These are phyloP conservation scores for Gonapodya prolifera DNA, from an alignment of 192 early-diverging fungal species.

Conservation along the genomic window DNA sequence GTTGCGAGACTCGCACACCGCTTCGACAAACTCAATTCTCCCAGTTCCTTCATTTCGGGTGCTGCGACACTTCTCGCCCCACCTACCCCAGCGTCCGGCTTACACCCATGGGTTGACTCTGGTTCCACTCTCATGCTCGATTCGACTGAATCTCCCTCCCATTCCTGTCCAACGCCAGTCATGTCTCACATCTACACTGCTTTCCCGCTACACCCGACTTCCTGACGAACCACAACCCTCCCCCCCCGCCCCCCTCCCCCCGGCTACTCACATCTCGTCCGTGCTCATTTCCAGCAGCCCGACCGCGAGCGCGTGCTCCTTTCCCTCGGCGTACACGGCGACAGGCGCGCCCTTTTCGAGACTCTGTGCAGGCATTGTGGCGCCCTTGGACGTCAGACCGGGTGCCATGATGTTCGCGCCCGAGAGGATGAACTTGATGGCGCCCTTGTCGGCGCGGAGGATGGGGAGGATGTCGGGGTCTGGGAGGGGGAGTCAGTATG, in stretches of 20 bases:
- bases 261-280: constrained; percentile 64
- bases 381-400: constrained; percentile 89
- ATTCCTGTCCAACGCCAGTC: not conserved
- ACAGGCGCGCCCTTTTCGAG: constrained; percentile 63
- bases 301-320: constrained; percentile 85
- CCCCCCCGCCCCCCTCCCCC: constrained; percentile 42
- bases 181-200: not conserved
- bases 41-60: no score
- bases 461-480: constrained; percentile 83
- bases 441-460: constrained; percentile 88
- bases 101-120: no score
- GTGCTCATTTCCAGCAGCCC: constrained; percentile 81
- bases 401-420: constrained; percentile 99
- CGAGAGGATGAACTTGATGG: constrained; percentile 93
- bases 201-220: not conserved
- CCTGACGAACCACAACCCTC: constrained; percentile 40
- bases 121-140: no score
- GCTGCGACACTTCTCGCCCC: no score
- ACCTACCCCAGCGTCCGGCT: no score
- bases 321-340: constrained; percentile 88
- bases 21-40: no score
- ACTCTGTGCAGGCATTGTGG: constrained; percentile 49
- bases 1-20: no score
- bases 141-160: not conserved
- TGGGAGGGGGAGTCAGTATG: constrained; percentile 9